A percentile compares a stretch with the other conserved stretches of the same genome.
Conservation (phyloP, 2,329 filamentous ascomycete species). For the Fusarium dlaminii region DNA sequence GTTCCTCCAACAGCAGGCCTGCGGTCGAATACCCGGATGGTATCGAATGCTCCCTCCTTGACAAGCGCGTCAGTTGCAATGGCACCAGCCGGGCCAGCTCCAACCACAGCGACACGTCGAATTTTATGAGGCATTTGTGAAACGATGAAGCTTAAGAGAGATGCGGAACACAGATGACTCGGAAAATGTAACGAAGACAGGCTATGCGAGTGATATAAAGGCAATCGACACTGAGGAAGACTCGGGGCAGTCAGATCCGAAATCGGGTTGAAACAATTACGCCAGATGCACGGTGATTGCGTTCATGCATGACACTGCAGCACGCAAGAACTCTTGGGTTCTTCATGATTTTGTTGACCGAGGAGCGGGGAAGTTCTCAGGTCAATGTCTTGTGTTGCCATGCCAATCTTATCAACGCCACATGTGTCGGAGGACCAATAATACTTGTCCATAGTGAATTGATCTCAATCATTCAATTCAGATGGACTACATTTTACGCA, state of each 20-base stretch:
- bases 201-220: neutral
- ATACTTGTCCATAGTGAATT: neutral
- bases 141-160: rapidly evolving
- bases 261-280: neutral
- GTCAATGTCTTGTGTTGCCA: neutral
- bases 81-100: constrained; percentile 27
- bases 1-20: constrained; percentile 8
- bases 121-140: neutral
- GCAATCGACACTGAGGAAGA: neutral
- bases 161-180: neutral
- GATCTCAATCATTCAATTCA: too few relatives aligned
- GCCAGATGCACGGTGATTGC: neutral
- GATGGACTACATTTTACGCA: rapidly evolving
- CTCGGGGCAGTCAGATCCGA: neutral
- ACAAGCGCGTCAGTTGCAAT: constrained; percentile 28
- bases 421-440: neutral
- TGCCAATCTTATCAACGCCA: neutral
- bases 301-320: neutral
- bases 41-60: constrained; percentile 24
- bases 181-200: neutral
- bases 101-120: constrained; percentile 18
- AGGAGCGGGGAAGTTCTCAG: neutral
- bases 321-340: neutral
- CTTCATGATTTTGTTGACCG: neutral
- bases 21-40: constrained; percentile 25